Evolutionary conservation across 2,329 filamentous ascomycete genomes (phyloP), one percentile per base, ranked within the genome.

Genomic region (Emmonsiellopsis sp.): DNA sequence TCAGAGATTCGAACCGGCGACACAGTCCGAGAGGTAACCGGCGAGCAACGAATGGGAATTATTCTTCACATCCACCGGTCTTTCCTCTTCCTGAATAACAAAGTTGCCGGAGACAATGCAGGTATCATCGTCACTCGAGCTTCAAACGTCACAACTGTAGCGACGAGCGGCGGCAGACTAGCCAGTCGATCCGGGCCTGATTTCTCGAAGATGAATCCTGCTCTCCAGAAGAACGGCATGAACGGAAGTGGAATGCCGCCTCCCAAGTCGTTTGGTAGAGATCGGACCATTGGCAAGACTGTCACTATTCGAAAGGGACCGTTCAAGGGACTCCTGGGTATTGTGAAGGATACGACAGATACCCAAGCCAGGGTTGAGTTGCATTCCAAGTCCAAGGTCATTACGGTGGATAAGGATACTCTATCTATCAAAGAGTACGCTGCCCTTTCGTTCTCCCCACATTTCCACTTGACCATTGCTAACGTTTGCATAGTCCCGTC

Each of bases 1-100:
- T 90, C 91, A 13, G 93, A 98, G 68, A 95, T 98, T 59, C 83
- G 90, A 55, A 77, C 85, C 13, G 92, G 95, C 53, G 93, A 98
- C 67, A 91, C 89, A 1, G 88, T 98, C 55, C 92, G 92, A 62
- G 93, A 98, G 70, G 82, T 85, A 56, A 85, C 86, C 17, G 93
- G 92, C 36, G 90, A 95, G 71, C 82, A 86, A 60, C 85, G 89
- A 53, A 84, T 86, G 62, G 93, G 93, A 61, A 88, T 88, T 61
- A 95, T 98, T 60, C 81, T 95, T 53, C 92, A 97, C 69, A 91
- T 98, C 53, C 86, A 97, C 69, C 85, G 93, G 49, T 89, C 88
- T n/a, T 95, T 84, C 66, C 81, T 96, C 14, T 98, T 95, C 74
- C 75, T 94, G 52, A 88, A 94, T 65, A 95, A 88, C 65, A 85